phyloP scores from a whole-genome alignment of 164 flowering plant genomes.

The Vitis cinerea region DNA sequence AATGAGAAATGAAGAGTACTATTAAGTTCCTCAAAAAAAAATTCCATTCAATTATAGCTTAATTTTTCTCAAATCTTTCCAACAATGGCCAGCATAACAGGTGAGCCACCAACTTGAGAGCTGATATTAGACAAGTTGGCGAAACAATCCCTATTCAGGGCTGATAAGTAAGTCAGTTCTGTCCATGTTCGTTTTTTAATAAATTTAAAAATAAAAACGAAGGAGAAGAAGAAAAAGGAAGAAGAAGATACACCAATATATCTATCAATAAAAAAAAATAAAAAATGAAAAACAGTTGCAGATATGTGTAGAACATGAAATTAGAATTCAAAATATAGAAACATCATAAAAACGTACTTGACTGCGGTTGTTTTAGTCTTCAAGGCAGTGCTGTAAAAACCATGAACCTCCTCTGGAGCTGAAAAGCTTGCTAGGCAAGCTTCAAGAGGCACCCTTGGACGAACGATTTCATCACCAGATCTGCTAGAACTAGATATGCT shows the following conservation, averaged over 20 bases:
- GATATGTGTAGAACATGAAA: no score
- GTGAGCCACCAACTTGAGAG: neutral
- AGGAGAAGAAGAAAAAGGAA: neutral
- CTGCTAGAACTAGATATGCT: constrained; percentile 17
- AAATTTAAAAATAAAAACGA: no score
- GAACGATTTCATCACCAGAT: constrained; percentile 60
- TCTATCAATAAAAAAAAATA: neutral
- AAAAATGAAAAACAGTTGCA: neutral
- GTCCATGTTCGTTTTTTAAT: neutral
- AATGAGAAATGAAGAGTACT: neutral
- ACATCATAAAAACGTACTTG: constrained; percentile 53
- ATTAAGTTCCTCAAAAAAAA: neutral
- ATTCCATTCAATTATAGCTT: neutral
- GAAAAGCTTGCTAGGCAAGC: constrained; percentile 84
- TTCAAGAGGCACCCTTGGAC: constrained; percentile 90
- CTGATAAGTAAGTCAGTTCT: neutral
- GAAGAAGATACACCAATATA: neutral
- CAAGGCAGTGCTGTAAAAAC: constrained; percentile 88
- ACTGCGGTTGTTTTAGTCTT: constrained; percentile 81
- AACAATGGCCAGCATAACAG: neutral
- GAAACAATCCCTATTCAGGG: neutral
- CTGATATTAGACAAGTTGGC: neutral
- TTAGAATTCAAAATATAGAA: neutral
- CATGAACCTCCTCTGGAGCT: constrained; percentile 89
- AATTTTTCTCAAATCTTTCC: neutral